phyloP scores from a whole-genome alignment of 441 rosid genomes.

The Erysimum cheiri region DNA sequence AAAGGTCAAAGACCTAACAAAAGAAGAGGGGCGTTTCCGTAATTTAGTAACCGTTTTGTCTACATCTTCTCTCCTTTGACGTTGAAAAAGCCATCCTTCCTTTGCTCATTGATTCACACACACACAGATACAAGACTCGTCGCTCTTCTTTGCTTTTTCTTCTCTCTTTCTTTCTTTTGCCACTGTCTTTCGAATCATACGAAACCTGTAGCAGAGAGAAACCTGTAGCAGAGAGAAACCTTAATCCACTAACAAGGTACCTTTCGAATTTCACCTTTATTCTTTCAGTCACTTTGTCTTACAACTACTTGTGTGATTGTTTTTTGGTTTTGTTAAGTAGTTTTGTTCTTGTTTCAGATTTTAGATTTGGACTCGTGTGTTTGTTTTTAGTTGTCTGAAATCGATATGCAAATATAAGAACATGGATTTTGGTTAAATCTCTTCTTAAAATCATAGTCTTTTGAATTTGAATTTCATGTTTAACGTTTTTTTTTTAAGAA shows the following conservation, averaged over 20 bases:
- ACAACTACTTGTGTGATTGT: conserved; percentile 19
- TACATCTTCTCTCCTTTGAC: conserved; percentile 42
- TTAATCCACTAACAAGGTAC: conserved; percentile 33
- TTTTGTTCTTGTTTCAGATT: conserved; percentile 31
- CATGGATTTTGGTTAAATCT: not conserved
- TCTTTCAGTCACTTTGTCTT: conserved; percentile 28
- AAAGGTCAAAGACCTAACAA: conserved; percentile 36
- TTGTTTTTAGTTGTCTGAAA: conserved; percentile 26
- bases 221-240: not conserved
- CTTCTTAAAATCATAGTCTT: conserved; percentile 2
- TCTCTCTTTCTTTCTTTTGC: conserved; percentile 14
- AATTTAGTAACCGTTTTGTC: conserved; percentile 25
- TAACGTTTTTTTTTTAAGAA: not conserved
- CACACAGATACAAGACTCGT: conserved; percentile 28
- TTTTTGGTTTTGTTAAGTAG: conserved; percentile 1
- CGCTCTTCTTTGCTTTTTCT: conserved; percentile 22
- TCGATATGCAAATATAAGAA: not conserved
- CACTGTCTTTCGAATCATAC: conserved; percentile 29
- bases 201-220: too few species aligned
- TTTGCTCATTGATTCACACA: conserved; percentile 28
- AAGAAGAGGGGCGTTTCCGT: conserved; percentile 30
- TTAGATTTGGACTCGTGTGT: conserved; percentile 25
- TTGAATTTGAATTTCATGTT: not conserved
- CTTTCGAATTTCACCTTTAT: conserved; percentile 1
- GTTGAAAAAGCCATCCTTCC: conserved; percentile 40